Base-by-base conservation (phyloP, 2,329 filamentous ascomycete genomes). In the Trichophaea hybrida region DNA sequence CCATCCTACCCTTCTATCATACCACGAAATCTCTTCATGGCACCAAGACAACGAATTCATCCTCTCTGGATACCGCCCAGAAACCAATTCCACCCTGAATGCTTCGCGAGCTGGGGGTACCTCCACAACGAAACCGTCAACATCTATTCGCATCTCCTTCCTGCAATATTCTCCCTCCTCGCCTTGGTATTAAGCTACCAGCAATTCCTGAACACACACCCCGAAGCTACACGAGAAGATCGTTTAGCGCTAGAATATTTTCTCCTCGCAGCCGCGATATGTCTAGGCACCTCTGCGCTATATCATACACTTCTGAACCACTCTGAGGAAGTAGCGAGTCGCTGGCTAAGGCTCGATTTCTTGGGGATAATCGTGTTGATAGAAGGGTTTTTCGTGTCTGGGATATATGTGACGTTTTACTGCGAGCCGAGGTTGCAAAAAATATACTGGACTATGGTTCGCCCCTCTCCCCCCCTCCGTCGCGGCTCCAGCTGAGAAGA, bases 141-240 rank as follows among this genome's bases (percentile, higher is more conserved):
- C 61, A 75, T 76, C 51, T 74, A 71, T 63, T 72, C 74, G 13
- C 74, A 76, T 64, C 69, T 78, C 4, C 63, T 78, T 1, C 76
- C 76, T 0, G 74, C 71, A 8, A 44, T 75, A 2, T 17, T 70
- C 3, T 24, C 24, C 24, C 24, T 24, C 24, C 3, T 24, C 3
- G 24, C 24, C 24, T 24, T 24, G 24, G 24, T 24, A 3, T 24
- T 24, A 24, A 24, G 24, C 24, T 24, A 24, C 24, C 24, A 24
- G 1, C 56, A 66, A 1, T 67, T 72, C 7, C 61, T 67, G 4
- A 61, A 67, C 44, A 69, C 72, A 32, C 74, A 74, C 53, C 73
- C 73, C 0, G 61, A 69, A 34, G 70, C 72, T 4, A 65, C 68
- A 1, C 35, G 65, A 17, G 59, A 60, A 8, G 75, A 77, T 63